Conservation (phyloP, 75 land plant species). For the Pinus tabuliformis region DNA sequence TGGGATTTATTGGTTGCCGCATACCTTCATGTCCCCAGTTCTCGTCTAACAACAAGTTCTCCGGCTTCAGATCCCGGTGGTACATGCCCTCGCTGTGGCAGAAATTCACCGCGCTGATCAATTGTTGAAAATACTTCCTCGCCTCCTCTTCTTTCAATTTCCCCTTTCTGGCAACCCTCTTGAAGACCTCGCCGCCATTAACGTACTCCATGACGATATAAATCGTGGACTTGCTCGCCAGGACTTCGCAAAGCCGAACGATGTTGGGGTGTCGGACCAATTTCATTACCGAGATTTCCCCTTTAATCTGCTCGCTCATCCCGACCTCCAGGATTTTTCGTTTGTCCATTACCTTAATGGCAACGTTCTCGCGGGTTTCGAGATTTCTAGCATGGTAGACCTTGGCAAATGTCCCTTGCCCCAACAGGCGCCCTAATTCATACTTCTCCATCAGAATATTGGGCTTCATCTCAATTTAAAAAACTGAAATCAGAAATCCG, state of each 20-base stretch:
- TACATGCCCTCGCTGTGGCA: too few relatives aligned
- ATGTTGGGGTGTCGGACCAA: conserved; percentile 76
- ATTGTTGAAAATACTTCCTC: conserved; percentile 54
- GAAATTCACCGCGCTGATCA: conserved; percentile 54
- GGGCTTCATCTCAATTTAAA: neutral
- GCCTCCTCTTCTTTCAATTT: conserved; percentile 36
- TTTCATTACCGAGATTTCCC: conserved; percentile 85
- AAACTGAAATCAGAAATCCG: too few relatives aligned
- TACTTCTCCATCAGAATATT: conserved; percentile 20
- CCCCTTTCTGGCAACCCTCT: conserved; percentile 26
- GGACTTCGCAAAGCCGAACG: conserved; percentile 74
- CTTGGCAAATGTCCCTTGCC: conserved; percentile 66
- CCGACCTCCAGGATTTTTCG: conserved; percentile 31
- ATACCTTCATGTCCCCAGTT: too few relatives aligned
- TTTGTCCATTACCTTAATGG: conserved; percentile 57
- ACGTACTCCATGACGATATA: conserved; percentile 73
- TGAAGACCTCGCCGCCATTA: conserved; percentile 56
- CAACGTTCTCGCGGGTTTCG: conserved; percentile 41
- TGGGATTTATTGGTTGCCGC: too few relatives aligned
- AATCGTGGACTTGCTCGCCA: conserved; percentile 71
- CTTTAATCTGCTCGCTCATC: conserved; percentile 67
- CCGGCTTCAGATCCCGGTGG: too few relatives aligned
- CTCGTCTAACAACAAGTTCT: too few relatives aligned
- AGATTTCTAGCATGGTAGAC: conserved; percentile 49
- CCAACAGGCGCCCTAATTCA: conserved; percentile 54